Evolutionary conservation across 441 rosid genomes (phyloP).

Genomic region (Hura crepitans): DNA sequence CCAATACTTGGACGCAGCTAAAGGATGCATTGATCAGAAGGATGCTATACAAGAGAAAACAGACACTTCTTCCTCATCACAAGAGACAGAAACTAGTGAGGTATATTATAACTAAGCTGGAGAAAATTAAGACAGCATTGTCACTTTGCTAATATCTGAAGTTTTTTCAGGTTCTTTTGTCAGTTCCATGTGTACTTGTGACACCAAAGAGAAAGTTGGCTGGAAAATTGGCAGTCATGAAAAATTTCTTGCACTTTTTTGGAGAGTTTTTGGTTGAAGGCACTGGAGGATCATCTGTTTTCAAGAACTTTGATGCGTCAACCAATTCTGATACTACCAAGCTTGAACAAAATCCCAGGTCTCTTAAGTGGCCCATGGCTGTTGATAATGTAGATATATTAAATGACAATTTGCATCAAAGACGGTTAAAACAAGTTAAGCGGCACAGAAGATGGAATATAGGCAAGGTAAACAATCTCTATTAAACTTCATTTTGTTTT

Average conservation of each 20-base stretch:
- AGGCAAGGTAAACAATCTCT: slow-evolving; percentile 55
- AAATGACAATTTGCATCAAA: slow-evolving; percentile 42
- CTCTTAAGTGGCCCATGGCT: slow-evolving; percentile 51
- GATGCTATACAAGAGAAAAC: slow-evolving; percentile 54
- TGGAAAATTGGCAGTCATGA: slow-evolving; percentile 84
- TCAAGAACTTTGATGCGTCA: slow-evolving; percentile 59
- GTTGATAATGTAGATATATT: slow-evolving; percentile 40
- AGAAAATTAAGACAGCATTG: slow-evolving; percentile 20
- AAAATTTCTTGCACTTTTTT: slow-evolving; percentile 81
- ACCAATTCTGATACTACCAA: slow-evolving; percentile 50
- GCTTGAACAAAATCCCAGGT: slow-evolving; percentile 58
- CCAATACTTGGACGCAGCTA: slow-evolving; percentile 44
- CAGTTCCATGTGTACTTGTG: slow-evolving; percentile 85
- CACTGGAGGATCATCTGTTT: slow-evolving; percentile 85
- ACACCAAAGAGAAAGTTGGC: slow-evolving; percentile 94
- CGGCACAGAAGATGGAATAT: slow-evolving; percentile 91
- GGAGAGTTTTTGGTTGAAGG: slow-evolving; percentile 96
- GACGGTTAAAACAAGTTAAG: slow-evolving; percentile 62
- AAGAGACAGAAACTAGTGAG: slow-evolving; percentile 76
- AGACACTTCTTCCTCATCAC: slow-evolving; percentile 53
- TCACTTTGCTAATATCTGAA: slow-evolving; percentile 27
- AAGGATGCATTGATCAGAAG: slow-evolving; percentile 60
- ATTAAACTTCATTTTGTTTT: slow-evolving; percentile 13
- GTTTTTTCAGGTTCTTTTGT: slow-evolving; percentile 67
- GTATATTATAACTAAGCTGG: slow-evolving; percentile 36